Evolutionary conservation across 495 filamentous ascomycete genomes (phyloP).

Genomic region (Durotheca rogersii): DNA sequence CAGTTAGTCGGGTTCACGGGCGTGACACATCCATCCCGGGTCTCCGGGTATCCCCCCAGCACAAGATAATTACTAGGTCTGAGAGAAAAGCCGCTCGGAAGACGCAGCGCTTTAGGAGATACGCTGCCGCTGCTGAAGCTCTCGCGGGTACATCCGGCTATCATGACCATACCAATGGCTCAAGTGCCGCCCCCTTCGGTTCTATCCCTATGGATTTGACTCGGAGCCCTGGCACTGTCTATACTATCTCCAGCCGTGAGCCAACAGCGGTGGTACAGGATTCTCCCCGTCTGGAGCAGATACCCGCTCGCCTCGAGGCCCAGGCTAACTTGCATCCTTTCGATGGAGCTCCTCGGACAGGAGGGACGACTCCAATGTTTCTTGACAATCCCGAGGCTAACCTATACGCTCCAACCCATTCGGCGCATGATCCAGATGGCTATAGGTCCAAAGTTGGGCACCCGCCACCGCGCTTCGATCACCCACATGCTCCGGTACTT

Average conservation of each 20-base stretch:
- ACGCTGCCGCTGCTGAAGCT: slow-evolving; percentile 36
- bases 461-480: slow-evolving; percentile 7
- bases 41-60: slow-evolving; percentile 10
- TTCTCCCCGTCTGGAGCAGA: slow-evolving; percentile 19
- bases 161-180: slow-evolving; percentile 7
- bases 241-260: slow-evolving; percentile 24
- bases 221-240: slow-evolving; percentile 25
- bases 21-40: slow-evolving; percentile 20
- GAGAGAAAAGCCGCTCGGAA: slow-evolving; percentile 30
- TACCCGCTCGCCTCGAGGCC: slow-evolving; percentile 14
- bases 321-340: slow-evolving; percentile 16
- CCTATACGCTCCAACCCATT: slow-evolving; percentile 13
- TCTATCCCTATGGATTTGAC: slow-evolving; percentile 18
- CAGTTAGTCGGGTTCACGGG: slow-evolving; percentile 10
- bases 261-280: slow-evolving; percentile 15
- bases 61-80: slow-evolving; percentile 19
- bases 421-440: slow-evolving; percentile 19
- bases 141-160: slow-evolving; percentile 25
- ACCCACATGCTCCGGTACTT: slow-evolving; percentile 18
- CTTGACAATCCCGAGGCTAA: slow-evolving; percentile 2
- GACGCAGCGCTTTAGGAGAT: slow-evolving; percentile 37
- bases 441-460: slow-evolving; percentile 38
- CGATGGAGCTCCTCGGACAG: slow-evolving; percentile 4
- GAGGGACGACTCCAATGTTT: slow-evolving; percentile 3
- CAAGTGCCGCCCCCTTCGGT: slow-evolving; percentile 18